Evolutionary conservation across 306 rosid species (phyloP), one percentile per base, ranked within the genome.

Genomic region (Neltuma alba): DNA sequence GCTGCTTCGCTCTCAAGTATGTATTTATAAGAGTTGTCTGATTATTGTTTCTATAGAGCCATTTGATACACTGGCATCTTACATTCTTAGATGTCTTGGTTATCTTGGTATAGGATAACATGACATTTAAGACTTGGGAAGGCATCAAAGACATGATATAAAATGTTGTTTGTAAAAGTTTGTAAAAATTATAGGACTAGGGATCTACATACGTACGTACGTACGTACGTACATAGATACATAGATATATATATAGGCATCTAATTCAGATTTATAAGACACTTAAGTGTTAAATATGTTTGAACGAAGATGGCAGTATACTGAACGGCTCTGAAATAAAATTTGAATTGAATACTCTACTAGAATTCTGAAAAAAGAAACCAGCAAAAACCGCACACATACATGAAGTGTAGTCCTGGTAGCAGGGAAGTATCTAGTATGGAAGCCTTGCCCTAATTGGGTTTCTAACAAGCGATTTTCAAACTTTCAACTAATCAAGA

Each of bases 1-100:
- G 75, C 81, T 95, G 82, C 89, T 95, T 72, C 89, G 91, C 40
- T 61, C 82, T 57, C 98, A 95, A 83, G 99, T 91, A 87, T 81
- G 92, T 80, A 50, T 67, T 64, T 62, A 70, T 60, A 74, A 74
- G 37, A 55, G 68, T 25, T 42, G 41, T 69, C 31, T 76, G 58
- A 64, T 50, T 72, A 54, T 11, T 58, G 62, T 48, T 81, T 71
- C 77, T 18, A 20, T 84, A 36, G 47, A 36, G 45, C 45, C 30
- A 8, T 34, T 36, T 9, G 30, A 36, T 41, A 68, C 11, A 41
- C 5, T 68, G 5, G n/a, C 21, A 67, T 67, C 72, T 67, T 38
- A 21, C 4, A 38, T 37, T 67, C 54, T 15, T 41, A 41, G 55
- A 42, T 18, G 36, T 42, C 55, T 41, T 67, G 31, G 50, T 16